Base-by-base conservation (phyloP, 2,329 filamentous ascomycete species). In the Tolypocladium nubicola region DNA sequence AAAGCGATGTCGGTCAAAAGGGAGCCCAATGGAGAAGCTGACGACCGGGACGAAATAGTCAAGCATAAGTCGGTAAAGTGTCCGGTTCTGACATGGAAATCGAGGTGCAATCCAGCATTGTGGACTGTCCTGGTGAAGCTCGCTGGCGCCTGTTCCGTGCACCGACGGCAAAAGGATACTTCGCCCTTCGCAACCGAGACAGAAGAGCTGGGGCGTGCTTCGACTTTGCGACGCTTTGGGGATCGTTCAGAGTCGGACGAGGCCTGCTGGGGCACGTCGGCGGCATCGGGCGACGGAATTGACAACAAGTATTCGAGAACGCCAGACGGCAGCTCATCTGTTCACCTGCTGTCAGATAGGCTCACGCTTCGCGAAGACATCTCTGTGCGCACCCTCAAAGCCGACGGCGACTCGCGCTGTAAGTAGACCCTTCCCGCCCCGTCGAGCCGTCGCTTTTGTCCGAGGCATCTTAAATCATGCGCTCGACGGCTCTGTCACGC, bases 201-300 rank as follows among this genome's bases (percentile, higher is more conserved):
- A 23, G 64, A 61, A 30, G 56, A 38, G 19, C 50, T 40, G 43
- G 52, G 53, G 56, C 58, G 50, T 23, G 50, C 21, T 3, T 60
- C 56, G 14, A 63, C 60, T 63, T 68, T 73, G 53, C 64, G 69
- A 53, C 70, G 69, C 62, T 73, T 73, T 5, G 58, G 23, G 19
- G 66, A 61, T 21, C 62, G 64, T n/a, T 63, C 63, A 9, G 61
- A 35, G n/a, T 52, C 47, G 19, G 47, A 37, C 19, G 57, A 61
- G 33, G 55, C 52, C 19, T 61, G 53, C 13, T 57, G 35, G 40
- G 37, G 10, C 38, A 19, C 52, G 9, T 61, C 60, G 21, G 55
- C 43, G 21, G 50, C 45, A 33, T 62, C 57, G 19, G 43, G 52
- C 23, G 58, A 62, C 35, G 65, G 61, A 19, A 72, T 40, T 30